A percentile compares a stretch with the other conserved stretches of the same genome.
phyloP scores from a whole-genome alignment of 768 basidiomycete genomes.

The Sporobolomyces phaffii region DNA sequence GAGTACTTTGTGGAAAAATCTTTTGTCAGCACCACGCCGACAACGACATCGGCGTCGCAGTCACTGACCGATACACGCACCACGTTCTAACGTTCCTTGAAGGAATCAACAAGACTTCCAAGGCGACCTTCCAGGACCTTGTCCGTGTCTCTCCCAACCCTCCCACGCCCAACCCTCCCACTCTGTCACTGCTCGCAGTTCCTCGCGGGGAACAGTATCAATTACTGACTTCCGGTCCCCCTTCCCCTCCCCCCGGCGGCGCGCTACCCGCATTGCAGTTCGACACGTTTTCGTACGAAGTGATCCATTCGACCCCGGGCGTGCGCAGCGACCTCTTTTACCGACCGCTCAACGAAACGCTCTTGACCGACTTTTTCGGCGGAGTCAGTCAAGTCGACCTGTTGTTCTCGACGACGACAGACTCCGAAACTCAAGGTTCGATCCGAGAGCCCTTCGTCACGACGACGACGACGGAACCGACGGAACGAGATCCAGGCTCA shows the following conservation, averaged over 20 bases:
- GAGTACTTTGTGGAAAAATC: too few relatives aligned
- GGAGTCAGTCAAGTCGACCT: constrained; percentile 53
- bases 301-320: constrained; percentile 80
- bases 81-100: constrained; percentile 86
- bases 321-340: constrained; percentile 76
- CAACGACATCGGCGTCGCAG: constrained; percentile 85
- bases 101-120: constrained; percentile 81
- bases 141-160: constrained; percentile 28
- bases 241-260: too few relatives aligned
- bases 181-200: neutral
- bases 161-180: too few relatives aligned
- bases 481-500: too few relatives aligned
- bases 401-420: neutral
- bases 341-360: constrained; percentile 57
- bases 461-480: too few relatives aligned
- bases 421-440: too few relatives aligned
- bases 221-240: too few relatives aligned
- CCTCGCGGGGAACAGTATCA: too few relatives aligned
- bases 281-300: constrained; percentile 63
- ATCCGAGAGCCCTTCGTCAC: too few relatives aligned
- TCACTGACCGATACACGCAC: constrained; percentile 93
- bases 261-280: too few relatives aligned
- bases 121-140: constrained; percentile 49
- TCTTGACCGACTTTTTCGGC: constrained; percentile 80
- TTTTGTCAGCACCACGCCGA: constrained; percentile 77